These are phyloP conservation scores for Taphrina sp. DNA, from an alignment of 1,139 yeast genomes.

Conservation along the genomic window DNA sequence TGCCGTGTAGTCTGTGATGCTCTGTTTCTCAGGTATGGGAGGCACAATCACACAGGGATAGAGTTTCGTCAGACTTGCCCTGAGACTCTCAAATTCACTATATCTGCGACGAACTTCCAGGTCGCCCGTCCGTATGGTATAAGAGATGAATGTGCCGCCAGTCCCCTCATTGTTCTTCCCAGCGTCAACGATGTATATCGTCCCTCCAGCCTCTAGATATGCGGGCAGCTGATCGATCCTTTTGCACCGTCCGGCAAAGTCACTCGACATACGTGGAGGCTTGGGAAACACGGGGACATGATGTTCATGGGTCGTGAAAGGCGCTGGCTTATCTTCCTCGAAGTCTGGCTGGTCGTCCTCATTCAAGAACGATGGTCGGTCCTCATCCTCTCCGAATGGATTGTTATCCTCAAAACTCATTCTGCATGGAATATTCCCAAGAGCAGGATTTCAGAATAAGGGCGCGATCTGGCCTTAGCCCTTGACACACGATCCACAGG, in stretches of 20 bases:
- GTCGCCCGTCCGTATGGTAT: slow-evolving; percentile 63
- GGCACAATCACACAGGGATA: slow-evolving; percentile 86
- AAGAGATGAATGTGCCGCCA: slow-evolving; percentile 70
- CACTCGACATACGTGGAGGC: slow-evolving; percentile 8
- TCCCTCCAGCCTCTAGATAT: slow-evolving; percentile 22
- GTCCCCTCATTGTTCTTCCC: slow-evolving; percentile 75
- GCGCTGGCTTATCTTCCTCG: slow-evolving; percentile 3
- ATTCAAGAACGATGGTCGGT: slow-evolving; percentile 20
- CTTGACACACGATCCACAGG: too few relatives aligned
- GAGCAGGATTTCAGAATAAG: too few relatives aligned
- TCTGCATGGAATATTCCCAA: too few relatives aligned
- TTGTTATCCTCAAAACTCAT: slow-evolving; percentile 46
- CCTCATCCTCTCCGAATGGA: slow-evolving; percentile 46
- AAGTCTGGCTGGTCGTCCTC: slow-evolving; percentile 20
- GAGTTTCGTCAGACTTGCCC: slow-evolving; percentile 64
- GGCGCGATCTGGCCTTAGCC: too few relatives aligned
- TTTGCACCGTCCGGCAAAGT: slow-evolving; percentile 21
- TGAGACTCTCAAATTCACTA: slow-evolving; percentile 83
- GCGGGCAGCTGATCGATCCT: slow-evolving; percentile 24
- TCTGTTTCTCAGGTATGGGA: slow-evolving; percentile 92
- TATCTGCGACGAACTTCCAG: slow-evolving; percentile 69
- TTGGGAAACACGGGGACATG: slow-evolving; percentile 24
- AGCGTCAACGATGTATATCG: slow-evolving; percentile 66
- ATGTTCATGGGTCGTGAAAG: slow-evolving; percentile 29
- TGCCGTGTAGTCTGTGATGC: slow-evolving; percentile 43